Conservation (phyloP, 2,329 filamentous ascomycete genomes). For the Plenodomus tracheiphilus region DNA sequence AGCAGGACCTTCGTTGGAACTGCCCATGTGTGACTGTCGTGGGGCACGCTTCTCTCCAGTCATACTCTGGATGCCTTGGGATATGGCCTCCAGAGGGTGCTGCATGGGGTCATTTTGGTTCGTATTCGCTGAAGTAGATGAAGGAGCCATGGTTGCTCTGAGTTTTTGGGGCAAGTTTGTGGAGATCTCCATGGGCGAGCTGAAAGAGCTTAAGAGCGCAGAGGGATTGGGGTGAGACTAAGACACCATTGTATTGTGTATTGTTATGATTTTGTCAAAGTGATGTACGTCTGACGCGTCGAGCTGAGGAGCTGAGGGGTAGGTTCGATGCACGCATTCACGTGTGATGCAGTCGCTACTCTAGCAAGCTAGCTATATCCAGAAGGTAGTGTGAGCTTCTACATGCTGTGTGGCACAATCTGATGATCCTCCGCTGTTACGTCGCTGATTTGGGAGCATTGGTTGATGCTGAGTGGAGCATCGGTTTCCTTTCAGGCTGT, state of each 20-base stretch:
- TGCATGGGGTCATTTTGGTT: slow-evolving; percentile 40
- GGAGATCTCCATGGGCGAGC: slow-evolving; percentile 19
- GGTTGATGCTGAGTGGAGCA: too few relatives aligned
- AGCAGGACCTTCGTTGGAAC: slow-evolving; percentile 56
- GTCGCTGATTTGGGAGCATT: too few relatives aligned
- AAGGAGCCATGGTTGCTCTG: slow-evolving; percentile 18
- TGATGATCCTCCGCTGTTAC: too few relatives aligned
- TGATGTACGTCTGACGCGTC: slow-evolving; percentile 25
- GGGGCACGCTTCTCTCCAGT: slow-evolving; percentile 45
- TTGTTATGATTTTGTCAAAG: slow-evolving; percentile 11
- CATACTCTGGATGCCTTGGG: slow-evolving; percentile 47
- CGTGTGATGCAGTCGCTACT: too few relatives aligned
- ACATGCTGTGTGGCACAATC: too few relatives aligned
- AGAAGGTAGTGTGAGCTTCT: too few relatives aligned
- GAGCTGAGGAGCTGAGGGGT: neutral
- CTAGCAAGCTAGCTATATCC: too few relatives aligned
- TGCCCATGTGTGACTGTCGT: slow-evolving; percentile 46
- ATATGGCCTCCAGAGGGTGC: slow-evolving; percentile 49
- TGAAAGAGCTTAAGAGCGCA: slow-evolving; percentile 10
- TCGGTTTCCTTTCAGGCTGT: too few relatives aligned
- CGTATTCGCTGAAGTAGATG: slow-evolving; percentile 29
- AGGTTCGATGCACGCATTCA: too few relatives aligned
- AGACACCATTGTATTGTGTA: too few relatives aligned
- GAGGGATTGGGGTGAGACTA: too few relatives aligned
- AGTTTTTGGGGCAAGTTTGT: slow-evolving; percentile 14